Evolutionary conservation across 768 basidiomycete species (phyloP).

Genomic region (Tulasnella sp.): DNA sequence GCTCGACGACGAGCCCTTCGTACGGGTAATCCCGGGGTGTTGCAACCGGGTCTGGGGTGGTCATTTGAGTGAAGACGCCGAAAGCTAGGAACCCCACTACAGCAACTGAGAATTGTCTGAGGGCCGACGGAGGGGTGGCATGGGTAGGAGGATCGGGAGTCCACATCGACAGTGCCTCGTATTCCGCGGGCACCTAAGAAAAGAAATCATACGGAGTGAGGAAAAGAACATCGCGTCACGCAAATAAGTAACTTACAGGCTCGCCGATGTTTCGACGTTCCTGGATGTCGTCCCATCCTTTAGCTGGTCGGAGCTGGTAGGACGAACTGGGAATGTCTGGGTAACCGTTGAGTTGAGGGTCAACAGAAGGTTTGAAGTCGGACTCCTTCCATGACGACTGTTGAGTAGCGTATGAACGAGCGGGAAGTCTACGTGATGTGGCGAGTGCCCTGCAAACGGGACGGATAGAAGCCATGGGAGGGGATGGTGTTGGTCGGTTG

Average conservation of each 20-base stretch:
- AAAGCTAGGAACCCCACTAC: slow-evolving; percentile 56
- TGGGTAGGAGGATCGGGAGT: slow-evolving; percentile 63
- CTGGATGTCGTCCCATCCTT: slow-evolving; percentile 71
- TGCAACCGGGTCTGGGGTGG: slow-evolving; percentile 59
- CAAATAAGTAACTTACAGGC: slow-evolving; percentile 45
- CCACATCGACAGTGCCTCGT: slow-evolving; percentile 83
- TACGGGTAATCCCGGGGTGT: slow-evolving; percentile 73
- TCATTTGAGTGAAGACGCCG: slow-evolving; percentile 44
- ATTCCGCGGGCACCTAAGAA: slow-evolving; percentile 68
- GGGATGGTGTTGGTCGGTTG: not conserved
- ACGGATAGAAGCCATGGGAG: slow-evolving; percentile 13
- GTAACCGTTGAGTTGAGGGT: slow-evolving; percentile 70
- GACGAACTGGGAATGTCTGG: slow-evolving; percentile 66
- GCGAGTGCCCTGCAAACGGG: slow-evolving; percentile 8
- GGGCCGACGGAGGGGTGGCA: slow-evolving; percentile 51
- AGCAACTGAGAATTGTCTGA: slow-evolving; percentile 56
- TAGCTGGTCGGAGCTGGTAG: slow-evolving; percentile 57
- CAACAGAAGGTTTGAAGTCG: slow-evolving; percentile 31
- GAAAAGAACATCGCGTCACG: not conserved
- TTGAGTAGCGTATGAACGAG: slow-evolving; percentile 10
- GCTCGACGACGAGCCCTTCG: slow-evolving; percentile 66
- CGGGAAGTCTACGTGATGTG: not conserved
- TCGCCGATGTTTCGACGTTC: slow-evolving; percentile 80
- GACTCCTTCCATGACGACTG: slow-evolving; percentile 12
- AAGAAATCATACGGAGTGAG: slow-evolving; percentile 11